Conservation (phyloP, 805 yeast species). For the Ogataea nakhonphanomensis region DNA sequence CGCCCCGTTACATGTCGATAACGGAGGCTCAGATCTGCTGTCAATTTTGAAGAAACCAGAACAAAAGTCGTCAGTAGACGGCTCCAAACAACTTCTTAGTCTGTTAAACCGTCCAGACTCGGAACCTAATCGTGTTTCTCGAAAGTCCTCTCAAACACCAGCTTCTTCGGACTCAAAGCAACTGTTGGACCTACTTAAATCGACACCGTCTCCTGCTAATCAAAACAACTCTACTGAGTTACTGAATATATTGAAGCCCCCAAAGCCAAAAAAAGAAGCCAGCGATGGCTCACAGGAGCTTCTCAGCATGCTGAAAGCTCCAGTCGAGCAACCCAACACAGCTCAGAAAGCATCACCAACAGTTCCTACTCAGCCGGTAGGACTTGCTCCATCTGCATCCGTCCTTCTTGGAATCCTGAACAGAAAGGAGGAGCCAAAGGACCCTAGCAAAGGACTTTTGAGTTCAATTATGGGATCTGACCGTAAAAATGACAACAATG, state of each 20-base stretch:
- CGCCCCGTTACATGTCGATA: background rate
- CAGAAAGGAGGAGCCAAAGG: constrained; percentile 6
- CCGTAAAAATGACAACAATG: background rate
- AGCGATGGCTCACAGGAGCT: constrained; percentile 4
- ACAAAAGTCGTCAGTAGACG: constrained; percentile 1
- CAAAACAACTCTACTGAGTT: background rate
- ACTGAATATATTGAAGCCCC: background rate
- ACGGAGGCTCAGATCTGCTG: constrained; percentile 9
- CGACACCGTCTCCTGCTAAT: background rate
- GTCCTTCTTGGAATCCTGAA: constrained; percentile 11
- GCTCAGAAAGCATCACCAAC: background rate
- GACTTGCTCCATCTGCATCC: constrained; percentile 6
- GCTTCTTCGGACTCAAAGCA: constrained; percentile 5
- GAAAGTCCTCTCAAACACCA: constrained; percentile 2
- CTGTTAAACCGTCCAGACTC: background rate
- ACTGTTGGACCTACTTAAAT: constrained; percentile 12
- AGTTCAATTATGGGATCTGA: constrained; percentile 3
- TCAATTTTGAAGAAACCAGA: constrained; percentile 14
- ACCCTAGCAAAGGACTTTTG: constrained; percentile 13
- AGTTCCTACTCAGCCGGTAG: background rate
- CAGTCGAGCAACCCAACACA: background rate
- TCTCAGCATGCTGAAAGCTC: constrained; percentile 1
- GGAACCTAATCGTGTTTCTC: constrained; percentile 4
- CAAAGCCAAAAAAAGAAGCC: background rate
- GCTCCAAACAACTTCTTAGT: constrained; percentile 3